phyloP scores from a whole-genome alignment of 2,329 filamentous ascomycete genomes.

The Fusarium falciforme region DNA sequence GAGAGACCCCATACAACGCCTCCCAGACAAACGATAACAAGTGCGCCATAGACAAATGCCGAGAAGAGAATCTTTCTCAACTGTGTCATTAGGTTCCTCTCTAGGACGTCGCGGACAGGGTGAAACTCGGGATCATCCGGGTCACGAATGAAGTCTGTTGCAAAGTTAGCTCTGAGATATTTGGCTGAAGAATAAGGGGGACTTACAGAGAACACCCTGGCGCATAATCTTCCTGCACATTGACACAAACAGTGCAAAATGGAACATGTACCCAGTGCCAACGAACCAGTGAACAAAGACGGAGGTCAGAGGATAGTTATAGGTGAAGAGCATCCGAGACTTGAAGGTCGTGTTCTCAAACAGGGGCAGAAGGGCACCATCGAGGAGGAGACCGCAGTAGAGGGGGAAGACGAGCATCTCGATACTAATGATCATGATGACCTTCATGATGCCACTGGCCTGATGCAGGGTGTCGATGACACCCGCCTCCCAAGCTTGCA shows the following conservation, averaged over 20 bases:
- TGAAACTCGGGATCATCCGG: slow-evolving; percentile 99
- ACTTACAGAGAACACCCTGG: slow-evolving; percentile 88
- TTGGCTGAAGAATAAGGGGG: neutral
- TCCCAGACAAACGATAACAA: slow-evolving; percentile 92
- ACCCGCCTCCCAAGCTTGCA: slow-evolving; percentile 77
- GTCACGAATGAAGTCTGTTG: slow-evolving; percentile 90
- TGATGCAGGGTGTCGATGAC: slow-evolving; percentile 88
- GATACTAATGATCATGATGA: slow-evolving; percentile 97
- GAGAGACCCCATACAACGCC: slow-evolving; percentile 95
- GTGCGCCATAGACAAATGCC: slow-evolving; percentile 91
- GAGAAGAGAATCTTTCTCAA: slow-evolving; percentile 96
- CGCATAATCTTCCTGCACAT: slow-evolving; percentile 99
- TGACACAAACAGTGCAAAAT: slow-evolving; percentile 97
- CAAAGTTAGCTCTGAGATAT: slow-evolving; percentile 17
- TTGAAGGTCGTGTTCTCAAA: slow-evolving; percentile 84
- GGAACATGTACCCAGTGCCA: slow-evolving; percentile 99
- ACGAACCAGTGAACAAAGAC: slow-evolving; percentile 99
- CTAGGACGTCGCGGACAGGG: slow-evolving; percentile 94
- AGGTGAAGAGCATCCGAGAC: slow-evolving; percentile 82
- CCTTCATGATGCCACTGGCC: slow-evolving; percentile 96
- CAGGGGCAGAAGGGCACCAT: slow-evolving; percentile 87
- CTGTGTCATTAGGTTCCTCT: slow-evolving; percentile 91
- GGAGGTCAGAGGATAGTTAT: slow-evolving; percentile 84
- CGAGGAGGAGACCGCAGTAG: slow-evolving; percentile 92
- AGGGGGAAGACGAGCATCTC: slow-evolving; percentile 98